Evolutionary conservation across 108 stramenopile genomes (phyloP).

Genomic region (Conticribra weissflogii): DNA sequence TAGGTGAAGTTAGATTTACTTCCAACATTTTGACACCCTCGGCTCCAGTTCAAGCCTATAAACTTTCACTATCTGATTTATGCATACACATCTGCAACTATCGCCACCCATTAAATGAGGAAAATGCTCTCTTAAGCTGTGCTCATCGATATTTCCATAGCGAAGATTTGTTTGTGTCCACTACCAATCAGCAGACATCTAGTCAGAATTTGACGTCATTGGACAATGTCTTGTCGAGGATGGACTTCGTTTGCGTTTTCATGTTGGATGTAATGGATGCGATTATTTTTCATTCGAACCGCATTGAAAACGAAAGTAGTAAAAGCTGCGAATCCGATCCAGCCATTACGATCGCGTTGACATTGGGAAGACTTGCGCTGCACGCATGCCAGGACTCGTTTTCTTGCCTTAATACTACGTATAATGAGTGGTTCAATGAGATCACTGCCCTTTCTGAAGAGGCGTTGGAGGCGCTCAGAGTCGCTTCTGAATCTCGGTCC

Average conservation of each 20-base stretch:
- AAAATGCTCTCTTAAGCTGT: constrained; percentile 59
- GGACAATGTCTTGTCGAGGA: constrained; percentile 54
- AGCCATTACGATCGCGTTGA: constrained; percentile 36
- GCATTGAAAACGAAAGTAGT: background rate
- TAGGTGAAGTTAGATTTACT: constrained; percentile 74
- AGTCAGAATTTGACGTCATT: constrained; percentile 25
- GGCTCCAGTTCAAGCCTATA: constrained; percentile 54
- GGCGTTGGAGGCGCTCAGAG: constrained; percentile 41
- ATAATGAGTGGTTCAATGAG: constrained; percentile 65
- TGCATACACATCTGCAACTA: constrained; percentile 56
- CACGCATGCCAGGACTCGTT: constrained; percentile 84
- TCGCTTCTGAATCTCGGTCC: constrained; percentile 22
- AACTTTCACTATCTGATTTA: constrained; percentile 67
- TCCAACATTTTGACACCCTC: constrained; percentile 71
- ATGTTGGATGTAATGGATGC: constrained; percentile 68
- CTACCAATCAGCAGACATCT: background rate
- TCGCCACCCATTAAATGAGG: constrained; percentile 55
- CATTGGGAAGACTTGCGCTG: constrained; percentile 58
- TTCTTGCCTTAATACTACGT: constrained; percentile 60
- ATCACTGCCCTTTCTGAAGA: constrained; percentile 56
- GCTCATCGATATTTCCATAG: constrained; percentile 30
- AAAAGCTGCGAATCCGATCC: constrained; percentile 41
- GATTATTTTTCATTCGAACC: constrained; percentile 26
- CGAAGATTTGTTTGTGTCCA: constrained; percentile 20
- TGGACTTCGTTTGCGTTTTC: constrained; percentile 67